These are phyloP conservation scores for Botrytis fragariae DNA, from an alignment of 2,329 filamentous ascomycete genomes.

Conservation along the genomic window DNA sequence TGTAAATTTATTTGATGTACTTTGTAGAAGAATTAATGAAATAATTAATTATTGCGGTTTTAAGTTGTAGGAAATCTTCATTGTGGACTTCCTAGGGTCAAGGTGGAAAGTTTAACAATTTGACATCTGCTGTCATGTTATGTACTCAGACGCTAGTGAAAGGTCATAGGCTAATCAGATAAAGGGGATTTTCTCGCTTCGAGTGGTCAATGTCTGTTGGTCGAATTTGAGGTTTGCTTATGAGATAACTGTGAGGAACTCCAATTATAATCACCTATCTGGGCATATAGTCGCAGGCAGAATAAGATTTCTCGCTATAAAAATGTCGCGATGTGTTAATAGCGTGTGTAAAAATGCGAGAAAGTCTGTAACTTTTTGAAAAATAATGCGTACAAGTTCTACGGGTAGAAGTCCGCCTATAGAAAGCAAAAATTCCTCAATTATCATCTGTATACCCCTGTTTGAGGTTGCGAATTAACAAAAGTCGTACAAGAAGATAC, in stretches of 20 bases:
- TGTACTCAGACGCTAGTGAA: not conserved
- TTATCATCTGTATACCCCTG: accelerated
- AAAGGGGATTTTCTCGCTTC: constrained; percentile 9
- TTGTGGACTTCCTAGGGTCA: not conserved
- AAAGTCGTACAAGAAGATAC: too few species aligned
- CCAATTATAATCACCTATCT: not conserved
- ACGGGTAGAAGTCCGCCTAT: not conserved
- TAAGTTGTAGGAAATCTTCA: too few species aligned
- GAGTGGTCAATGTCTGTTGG: not conserved
- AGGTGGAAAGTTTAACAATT: not conserved
- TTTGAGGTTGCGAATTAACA: not conserved
- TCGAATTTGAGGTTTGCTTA: not conserved
- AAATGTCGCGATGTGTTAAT: accelerated
- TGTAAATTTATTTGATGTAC: not conserved
- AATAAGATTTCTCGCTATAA: too few species aligned
- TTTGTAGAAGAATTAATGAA: not conserved
- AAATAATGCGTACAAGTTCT: accelerated
- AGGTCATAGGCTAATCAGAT: not conserved
- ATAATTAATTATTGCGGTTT: accelerated
- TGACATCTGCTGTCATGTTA: not conserved
- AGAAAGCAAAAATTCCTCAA: not conserved
- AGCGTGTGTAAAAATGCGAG: not conserved
- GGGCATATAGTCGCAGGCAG: not conserved
- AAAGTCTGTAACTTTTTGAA: too few species aligned
- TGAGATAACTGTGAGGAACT: not conserved